Base-by-base conservation (phyloP, 2,329 filamentous ascomycete species). In the Colletotrichum limetticola region DNA sequence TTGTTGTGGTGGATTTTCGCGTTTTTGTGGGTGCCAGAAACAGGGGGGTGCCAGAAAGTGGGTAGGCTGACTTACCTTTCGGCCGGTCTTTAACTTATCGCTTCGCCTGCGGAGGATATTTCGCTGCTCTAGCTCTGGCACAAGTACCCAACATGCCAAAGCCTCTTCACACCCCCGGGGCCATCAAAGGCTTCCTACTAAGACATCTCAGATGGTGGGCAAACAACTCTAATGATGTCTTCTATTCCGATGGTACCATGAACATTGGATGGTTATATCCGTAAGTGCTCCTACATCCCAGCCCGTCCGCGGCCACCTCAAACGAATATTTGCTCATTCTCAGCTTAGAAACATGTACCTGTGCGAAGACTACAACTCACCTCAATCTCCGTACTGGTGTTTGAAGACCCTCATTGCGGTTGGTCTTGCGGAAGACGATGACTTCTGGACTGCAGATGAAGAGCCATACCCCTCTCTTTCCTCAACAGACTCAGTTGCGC, bases 361-460 rank as follows among this genome's bases (percentile, higher is more conserved):
- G 83, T 81, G 82, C 46, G 88, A 90, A 76, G 86, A 89, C 74
- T 90, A 90, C 77, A 90, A 90, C 76, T 90, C 88, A 1, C 87
- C 88, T 0, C 88, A 90, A 72, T 89, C 87, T 0, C 81, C 84
- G 0, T 90, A 89, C 75, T 90, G 88, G 88, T 85, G 83, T 8
- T 78, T 89, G 26, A 90, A 90, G 69, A 84, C 85, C 0, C 83
- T 90, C 3, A 78, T 88, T 1, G 82, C 82, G 0, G 77, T 88
- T 0, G 81, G 79, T 0, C 68, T 89, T 0, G 72, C 79, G 0
- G 72, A 76, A 1, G 73, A 77, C 0, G 80, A 87, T 59, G 76
- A 79, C 0, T 89, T 90, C 66, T 90, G 88, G 88, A 77, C 76
- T 0, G 76, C 79, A 0, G 71, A 83, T 2, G 85, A 89, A 63